Percentiles rank a stretch among this genome's conserved stretches.
Conservation (phyloP, 176 grass and related monocot species). For the Triticum monococcum region DNA sequence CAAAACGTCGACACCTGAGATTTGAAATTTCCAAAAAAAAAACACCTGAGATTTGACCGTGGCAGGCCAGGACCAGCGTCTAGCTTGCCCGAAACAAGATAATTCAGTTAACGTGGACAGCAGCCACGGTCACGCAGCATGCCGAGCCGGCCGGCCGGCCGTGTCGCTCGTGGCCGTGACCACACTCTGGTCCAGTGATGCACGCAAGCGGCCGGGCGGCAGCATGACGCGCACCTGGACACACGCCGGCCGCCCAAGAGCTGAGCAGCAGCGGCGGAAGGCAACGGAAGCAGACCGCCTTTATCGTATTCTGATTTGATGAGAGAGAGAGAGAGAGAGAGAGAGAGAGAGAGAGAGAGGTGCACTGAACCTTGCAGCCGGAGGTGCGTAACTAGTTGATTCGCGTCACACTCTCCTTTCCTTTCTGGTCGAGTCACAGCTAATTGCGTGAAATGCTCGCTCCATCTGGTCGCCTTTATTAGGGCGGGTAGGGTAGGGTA, state of each 20-base stretch:
- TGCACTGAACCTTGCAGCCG: not conserved
- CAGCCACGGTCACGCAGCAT: not conserved
- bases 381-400: not conserved
- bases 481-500: not conserved
- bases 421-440: not conserved
- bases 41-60: too few relatives aligned
- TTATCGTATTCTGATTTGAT: not conserved
- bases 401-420: not conserved
- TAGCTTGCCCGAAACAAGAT: not conserved
- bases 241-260: not conserved
- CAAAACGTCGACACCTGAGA: too few relatives aligned
- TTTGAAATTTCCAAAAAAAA: too few relatives aligned
- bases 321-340: not conserved
- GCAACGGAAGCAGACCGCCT: not conserved
- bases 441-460: not conserved
- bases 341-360: not conserved
- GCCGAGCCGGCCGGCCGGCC: too few relatives aligned
- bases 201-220: not conserved
- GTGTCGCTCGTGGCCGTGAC: not conserved
- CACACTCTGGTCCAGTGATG: not conserved
- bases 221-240: constrained; percentile 4
- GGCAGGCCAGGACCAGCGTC: too few relatives aligned
- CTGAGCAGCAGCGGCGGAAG: not conserved
- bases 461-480: not conserved
- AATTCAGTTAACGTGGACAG: not conserved